Conservation (phyloP, 768 basidiomycete genomes). For the Boletus fagicola region DNA sequence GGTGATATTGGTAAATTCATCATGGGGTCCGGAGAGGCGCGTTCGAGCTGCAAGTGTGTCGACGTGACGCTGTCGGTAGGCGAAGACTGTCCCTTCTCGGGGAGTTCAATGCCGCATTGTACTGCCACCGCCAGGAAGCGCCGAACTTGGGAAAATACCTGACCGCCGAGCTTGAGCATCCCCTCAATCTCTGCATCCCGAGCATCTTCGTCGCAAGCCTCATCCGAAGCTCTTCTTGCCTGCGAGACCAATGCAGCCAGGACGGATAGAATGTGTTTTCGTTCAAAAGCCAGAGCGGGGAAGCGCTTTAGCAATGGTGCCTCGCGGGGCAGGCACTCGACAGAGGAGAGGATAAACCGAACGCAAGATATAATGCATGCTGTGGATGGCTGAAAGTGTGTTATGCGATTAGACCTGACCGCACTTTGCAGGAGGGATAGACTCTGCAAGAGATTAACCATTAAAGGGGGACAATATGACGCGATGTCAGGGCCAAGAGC, state of each 20-base stretch:
- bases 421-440: slow-evolving; percentile 84
- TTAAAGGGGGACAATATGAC: slow-evolving; percentile 72
- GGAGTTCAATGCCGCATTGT: slow-evolving; percentile 71
- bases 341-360: slow-evolving; percentile 77
- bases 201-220: slow-evolving; percentile 43
- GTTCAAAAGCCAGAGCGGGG: slow-evolving; percentile 67
- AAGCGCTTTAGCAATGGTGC: slow-evolving; percentile 67
- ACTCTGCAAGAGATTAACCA: slow-evolving; percentile 82
- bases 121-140: slow-evolving; percentile 75
- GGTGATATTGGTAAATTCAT: slow-evolving; percentile 12
- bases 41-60: slow-evolving; percentile 17
- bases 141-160: slow-evolving; percentile 78
- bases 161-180: slow-evolving; percentile 80
- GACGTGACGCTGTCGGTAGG: slow-evolving; percentile 20
- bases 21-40: slow-evolving; percentile 17
- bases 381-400: slow-evolving; percentile 91
- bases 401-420: slow-evolving; percentile 68
- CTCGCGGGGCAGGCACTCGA: slow-evolving; percentile 83
- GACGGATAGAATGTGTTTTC: slow-evolving; percentile 77
- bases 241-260: slow-evolving; percentile 82
- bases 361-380: slow-evolving; percentile 95
- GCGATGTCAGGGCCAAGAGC: slow-evolving; percentile 50
- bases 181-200: slow-evolving; percentile 59
- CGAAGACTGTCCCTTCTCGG: slow-evolving; percentile 43
- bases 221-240: slow-evolving; percentile 61